Conservation (phyloP, 1,284 basidiomycete genomes). For the Moniliophthora roreri region DNA sequence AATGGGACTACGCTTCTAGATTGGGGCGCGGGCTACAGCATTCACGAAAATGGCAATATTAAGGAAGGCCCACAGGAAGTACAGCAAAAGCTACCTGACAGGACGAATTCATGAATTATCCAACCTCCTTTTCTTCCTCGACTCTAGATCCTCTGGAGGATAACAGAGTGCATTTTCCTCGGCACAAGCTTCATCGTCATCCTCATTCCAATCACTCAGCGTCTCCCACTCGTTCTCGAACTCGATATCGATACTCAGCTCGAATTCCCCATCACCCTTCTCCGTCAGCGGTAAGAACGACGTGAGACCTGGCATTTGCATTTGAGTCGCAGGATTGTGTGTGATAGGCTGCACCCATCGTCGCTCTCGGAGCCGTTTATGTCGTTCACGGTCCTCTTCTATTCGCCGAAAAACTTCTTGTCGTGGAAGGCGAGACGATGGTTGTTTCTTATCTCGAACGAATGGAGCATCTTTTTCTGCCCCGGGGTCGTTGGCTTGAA, state of each 20-base stretch:
- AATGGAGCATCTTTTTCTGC: constrained; percentile 21
- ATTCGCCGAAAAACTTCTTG: constrained; percentile 85
- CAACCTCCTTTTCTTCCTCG: constrained; percentile 50
- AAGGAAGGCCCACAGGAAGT: too few species aligned
- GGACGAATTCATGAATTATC: too few species aligned
- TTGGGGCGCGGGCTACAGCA: too few species aligned
- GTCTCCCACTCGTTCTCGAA: constrained; percentile 95
- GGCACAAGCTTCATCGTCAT: constrained; percentile 73
- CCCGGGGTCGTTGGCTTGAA: constrained; percentile 23
- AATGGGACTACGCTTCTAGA: too few species aligned
- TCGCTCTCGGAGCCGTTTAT: constrained; percentile 89
- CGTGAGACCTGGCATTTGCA: constrained; percentile 47
- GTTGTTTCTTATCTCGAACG: constrained; percentile 8
- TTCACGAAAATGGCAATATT: too few species aligned
- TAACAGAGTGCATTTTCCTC: constrained; percentile 73
- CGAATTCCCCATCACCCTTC: constrained; percentile 41
- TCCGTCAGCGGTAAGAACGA: constrained; percentile 59
- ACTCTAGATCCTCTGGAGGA: constrained; percentile 39
- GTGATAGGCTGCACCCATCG: constrained; percentile 87
- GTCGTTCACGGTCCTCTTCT: constrained; percentile 93
- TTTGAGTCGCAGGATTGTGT: constrained; percentile 41
- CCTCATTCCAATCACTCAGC: constrained; percentile 85
- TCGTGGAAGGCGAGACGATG: constrained; percentile 45
- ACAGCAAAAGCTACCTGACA: too few species aligned
- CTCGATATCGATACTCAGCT: constrained; percentile 75